Evolutionary conservation across 306 rosid species (phyloP).

Genomic region (Canavalia gladiata): DNA sequence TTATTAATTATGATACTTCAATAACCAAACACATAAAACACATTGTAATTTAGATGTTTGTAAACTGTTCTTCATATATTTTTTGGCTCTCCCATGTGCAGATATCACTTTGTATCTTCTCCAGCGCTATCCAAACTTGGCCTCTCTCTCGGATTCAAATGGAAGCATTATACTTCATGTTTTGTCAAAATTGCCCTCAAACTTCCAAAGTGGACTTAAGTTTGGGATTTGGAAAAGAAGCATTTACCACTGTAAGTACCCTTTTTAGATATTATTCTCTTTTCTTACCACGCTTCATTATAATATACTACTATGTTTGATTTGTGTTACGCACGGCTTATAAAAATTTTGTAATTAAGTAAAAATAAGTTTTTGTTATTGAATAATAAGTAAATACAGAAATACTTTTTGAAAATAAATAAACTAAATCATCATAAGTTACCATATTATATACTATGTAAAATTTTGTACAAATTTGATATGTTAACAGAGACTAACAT

Average conservation of each 20-base stretch:
- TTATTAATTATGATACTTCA: slow-evolving; percentile 21
- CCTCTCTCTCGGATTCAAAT: slow-evolving; percentile 46
- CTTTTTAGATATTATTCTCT: background rate
- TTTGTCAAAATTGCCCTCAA: slow-evolving; percentile 56
- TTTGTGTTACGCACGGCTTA: too few species aligned
- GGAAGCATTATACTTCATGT: slow-evolving; percentile 59
- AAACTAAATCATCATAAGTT: too few species aligned
- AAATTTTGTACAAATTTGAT: too few species aligned
- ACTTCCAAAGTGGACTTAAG: slow-evolving; percentile 64
- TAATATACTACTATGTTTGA: background rate
- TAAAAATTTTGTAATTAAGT: too few species aligned
- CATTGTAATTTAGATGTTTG: slow-evolving; percentile 19
- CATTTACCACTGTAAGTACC: slow-evolving; percentile 55
- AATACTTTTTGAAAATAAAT: too few species aligned
- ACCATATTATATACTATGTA: too few species aligned
- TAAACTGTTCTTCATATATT: background rate
- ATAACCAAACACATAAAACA: background rate
- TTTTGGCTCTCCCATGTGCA: slow-evolving; percentile 35
- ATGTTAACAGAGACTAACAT: too few species aligned
- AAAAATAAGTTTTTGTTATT: too few species aligned
- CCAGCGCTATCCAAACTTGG: slow-evolving; percentile 51
- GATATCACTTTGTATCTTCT: slow-evolving; percentile 60
- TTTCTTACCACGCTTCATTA: slow-evolving; percentile 40
- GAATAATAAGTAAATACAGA: too few species aligned
- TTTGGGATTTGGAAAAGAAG: slow-evolving; percentile 57